phyloP scores from a whole-genome alignment of 2,329 filamentous ascomycete genomes.

The Aspergillus costaricaensis region DNA sequence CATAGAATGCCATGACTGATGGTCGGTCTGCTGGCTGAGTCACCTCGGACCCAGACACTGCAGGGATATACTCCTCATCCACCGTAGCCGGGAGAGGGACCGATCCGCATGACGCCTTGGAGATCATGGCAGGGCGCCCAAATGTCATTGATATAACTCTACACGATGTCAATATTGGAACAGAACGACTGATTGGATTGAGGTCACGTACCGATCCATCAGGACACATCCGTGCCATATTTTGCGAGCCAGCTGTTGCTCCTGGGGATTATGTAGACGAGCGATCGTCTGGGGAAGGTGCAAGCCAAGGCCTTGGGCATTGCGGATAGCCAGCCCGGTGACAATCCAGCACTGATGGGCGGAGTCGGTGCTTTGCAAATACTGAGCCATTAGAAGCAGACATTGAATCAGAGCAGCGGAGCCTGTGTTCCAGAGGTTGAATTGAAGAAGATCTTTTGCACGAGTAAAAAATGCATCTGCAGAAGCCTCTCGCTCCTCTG shows the following conservation, averaged over 20 bases:
- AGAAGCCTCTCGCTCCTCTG: slow-evolving; percentile 43
- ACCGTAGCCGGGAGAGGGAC: slow-evolving; percentile 34
- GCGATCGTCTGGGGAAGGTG: slow-evolving; percentile 46
- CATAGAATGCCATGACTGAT: slow-evolving; percentile 36
- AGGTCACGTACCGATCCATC: slow-evolving; percentile 35
- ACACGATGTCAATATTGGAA: not conserved
- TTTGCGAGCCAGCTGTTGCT: slow-evolving; percentile 34
- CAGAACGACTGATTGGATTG: not conserved
- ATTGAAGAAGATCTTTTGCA: slow-evolving; percentile 46
- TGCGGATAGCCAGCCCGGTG: slow-evolving; percentile 50
- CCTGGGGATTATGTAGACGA: slow-evolving; percentile 25
- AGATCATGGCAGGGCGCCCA: slow-evolving; percentile 41
- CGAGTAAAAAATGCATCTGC: slow-evolving; percentile 48
- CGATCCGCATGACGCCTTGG: slow-evolving; percentile 26
- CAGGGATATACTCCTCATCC: slow-evolving; percentile 35
- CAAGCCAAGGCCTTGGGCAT: slow-evolving; percentile 51
- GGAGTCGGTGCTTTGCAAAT: slow-evolving; percentile 52
- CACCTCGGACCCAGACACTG: slow-evolving; percentile 15
- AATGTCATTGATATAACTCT: slow-evolving; percentile 43
- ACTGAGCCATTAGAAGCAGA: slow-evolving; percentile 51
- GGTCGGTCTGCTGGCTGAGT: slow-evolving; percentile 26
- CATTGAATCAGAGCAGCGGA: slow-evolving; percentile 51
- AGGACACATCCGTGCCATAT: slow-evolving; percentile 42
- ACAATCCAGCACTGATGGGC: slow-evolving; percentile 55
- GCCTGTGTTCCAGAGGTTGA: slow-evolving; percentile 47